Evolutionary conservation across 1,284 basidiomycete genomes (phyloP).

Genomic region (Sutorius eximius): DNA sequence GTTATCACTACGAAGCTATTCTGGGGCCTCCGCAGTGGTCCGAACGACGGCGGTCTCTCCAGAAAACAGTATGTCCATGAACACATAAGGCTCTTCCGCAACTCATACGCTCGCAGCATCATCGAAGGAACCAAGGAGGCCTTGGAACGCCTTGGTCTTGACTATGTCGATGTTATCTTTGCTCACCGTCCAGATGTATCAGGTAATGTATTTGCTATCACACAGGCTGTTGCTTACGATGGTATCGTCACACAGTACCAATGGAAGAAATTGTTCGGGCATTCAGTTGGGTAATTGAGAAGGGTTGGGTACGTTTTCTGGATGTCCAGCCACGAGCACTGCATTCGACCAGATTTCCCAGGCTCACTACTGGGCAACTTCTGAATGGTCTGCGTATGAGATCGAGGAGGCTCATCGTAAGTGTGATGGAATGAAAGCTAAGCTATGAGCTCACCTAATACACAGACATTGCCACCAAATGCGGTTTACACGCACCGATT

Average conservation of each 20-base stretch:
- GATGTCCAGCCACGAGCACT: neutral
- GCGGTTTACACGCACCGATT: constrained; percentile 54
- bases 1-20: constrained; percentile 65
- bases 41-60: constrained; percentile 54
- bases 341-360: neutral
- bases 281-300: constrained; percentile 41
- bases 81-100: neutral
- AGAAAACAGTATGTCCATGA: constrained; percentile 58
- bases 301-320: constrained; percentile 32
- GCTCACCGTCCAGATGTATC: constrained; percentile 52
- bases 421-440: constrained; percentile 11
- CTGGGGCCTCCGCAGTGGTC: constrained; percentile 48
- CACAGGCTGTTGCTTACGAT: neutral
- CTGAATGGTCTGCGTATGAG: constrained; percentile 56
- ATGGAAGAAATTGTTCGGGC: constrained; percentile 48
- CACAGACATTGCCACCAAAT: constrained; percentile 48
- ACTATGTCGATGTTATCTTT: constrained; percentile 63
- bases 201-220: constrained; percentile 27
- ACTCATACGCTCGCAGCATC: constrained; percentile 38
- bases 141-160: constrained; percentile 57
- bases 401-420: constrained; percentile 48
- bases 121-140: constrained; percentile 62
- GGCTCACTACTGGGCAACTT: constrained; percentile 51
- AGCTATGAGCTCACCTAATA: neutral
- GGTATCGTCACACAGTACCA: constrained; percentile 19